Evolutionary conservation across 1,284 basidiomycete species (phyloP).

Genomic region (Trichosporon asahii): DNA sequence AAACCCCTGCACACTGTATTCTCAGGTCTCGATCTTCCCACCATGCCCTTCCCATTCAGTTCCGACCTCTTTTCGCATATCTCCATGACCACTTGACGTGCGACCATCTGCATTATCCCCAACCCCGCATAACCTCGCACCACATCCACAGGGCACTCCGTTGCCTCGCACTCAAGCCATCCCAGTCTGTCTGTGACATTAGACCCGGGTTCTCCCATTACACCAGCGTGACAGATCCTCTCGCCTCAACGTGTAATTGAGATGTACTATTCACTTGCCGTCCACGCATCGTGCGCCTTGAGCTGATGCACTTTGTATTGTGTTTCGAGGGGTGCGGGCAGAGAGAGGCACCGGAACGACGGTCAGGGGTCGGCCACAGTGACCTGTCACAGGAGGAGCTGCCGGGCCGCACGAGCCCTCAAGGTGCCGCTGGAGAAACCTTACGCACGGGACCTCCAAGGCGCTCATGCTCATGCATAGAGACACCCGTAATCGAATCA

Average conservation of each 20-base stretch:
- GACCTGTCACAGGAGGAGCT: not conserved
- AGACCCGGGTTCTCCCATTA: not conserved
- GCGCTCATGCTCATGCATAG: not conserved
- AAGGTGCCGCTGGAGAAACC: not conserved
- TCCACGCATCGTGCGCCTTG: not conserved
- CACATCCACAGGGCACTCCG: not conserved
- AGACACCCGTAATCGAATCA: not conserved
- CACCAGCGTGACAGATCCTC: not conserved
- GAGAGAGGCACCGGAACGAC: slow-evolving; percentile 5
- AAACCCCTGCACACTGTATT: not conserved
- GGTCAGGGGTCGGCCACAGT: not conserved
- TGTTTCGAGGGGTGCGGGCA: not conserved
- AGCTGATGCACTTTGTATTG: slow-evolving; percentile 6
- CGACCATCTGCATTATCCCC: slow-evolving; percentile 2
- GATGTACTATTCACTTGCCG: slow-evolving; percentile 6
- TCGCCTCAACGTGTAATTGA: slow-evolving; percentile 1
- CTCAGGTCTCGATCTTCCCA: not conserved
- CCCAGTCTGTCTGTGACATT: slow-evolving; percentile 9
- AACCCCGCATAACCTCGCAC: not conserved
- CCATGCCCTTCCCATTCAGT: not conserved
- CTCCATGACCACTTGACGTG: slow-evolving; percentile 5
- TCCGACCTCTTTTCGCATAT: not conserved
- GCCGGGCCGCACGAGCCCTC: not conserved
- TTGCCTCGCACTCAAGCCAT: not conserved
- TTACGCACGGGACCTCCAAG: not conserved